phyloP scores from a whole-genome alignment of 2,329 filamentous ascomycete species.

The Calonectria pteridis region DNA sequence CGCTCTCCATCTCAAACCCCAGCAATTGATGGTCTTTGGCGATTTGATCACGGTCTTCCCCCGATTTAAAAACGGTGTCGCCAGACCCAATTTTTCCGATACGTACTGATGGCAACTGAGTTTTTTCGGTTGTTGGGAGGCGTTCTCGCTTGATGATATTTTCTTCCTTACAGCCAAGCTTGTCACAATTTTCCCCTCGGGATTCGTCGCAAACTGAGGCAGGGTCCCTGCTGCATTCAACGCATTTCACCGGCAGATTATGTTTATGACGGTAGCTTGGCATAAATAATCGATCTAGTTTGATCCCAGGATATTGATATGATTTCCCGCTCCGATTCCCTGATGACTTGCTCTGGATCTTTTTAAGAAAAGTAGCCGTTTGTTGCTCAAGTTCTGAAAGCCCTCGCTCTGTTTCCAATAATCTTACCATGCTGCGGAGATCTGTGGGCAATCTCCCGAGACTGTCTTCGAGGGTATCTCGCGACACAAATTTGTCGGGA shows the following conservation, averaged over 20 bases:
- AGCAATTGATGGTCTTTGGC: not conserved
- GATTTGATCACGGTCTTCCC: not conserved
- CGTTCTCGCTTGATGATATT: conserved; percentile 39
- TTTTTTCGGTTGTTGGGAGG: conserved; percentile 32
- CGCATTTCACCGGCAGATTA: conserved; percentile 24
- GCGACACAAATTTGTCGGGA: conserved; percentile 39
- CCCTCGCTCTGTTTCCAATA: conserved; percentile 33
- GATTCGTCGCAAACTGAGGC: conserved; percentile 28
- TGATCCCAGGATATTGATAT: conserved; percentile 44
- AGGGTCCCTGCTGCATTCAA: not conserved
- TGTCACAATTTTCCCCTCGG: conserved; percentile 20
- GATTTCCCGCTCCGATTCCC: not conserved
- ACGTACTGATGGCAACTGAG: conserved; percentile 42
- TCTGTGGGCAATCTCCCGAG: conserved; percentile 38
- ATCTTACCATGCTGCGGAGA: conserved; percentile 44
- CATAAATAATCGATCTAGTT: conserved; percentile 47
- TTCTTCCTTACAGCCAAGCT: conserved; percentile 26
- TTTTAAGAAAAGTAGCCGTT: not conserved
- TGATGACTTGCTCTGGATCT: not conserved
- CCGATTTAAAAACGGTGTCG: conserved; percentile 53
- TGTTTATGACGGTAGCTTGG: conserved; percentile 50
- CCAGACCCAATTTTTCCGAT: conserved; percentile 43
- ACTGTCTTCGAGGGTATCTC: conserved; percentile 41
- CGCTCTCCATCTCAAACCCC: conserved; percentile 24
- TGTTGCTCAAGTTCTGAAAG: not conserved